Base-by-base conservation (phyloP, 805 yeast species). In the Starmera dryadoides region DNA sequence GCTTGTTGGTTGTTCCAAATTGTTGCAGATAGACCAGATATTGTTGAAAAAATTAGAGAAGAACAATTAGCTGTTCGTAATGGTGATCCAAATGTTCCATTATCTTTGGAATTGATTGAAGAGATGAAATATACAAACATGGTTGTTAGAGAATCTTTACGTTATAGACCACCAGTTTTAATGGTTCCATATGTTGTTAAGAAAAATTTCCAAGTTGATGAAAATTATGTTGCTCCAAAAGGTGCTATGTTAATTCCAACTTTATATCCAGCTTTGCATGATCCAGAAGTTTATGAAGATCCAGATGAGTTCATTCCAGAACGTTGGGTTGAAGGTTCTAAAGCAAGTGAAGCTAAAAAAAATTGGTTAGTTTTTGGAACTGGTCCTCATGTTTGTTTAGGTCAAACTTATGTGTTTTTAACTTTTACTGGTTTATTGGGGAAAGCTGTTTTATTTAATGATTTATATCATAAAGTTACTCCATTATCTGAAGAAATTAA, bases 1-100 rank as follows among this genome's bases (percentile, higher is more conserved):
- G 93, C 96, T 46, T 91, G 98, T 64, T 93, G 98, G 98, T 72
- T 93, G 55, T 93, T 91, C 79, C 98, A 93, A 71, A 77, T 88
- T 52, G 81, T 88, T 41, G 89, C 96, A 44, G 98, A 93, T 62
- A 78, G 96, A 56, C 97, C 97, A 31, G 98, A 93, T 48, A 82
- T 93, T 42, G 77, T 79, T 60, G 71, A 63, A 31, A 89, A 89
- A 63, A 75, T 93, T 47, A 84, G 98, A 67, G 86, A 85, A 62
- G 98, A 93, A 65, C 98, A 93, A 69, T 61, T 89, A 52, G 66
- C 69, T 10, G 84, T 93, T 40, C 82, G 98, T 68, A 70, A 73
- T 51, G 81, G 85, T 53, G 89, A 91, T 59, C 83, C 86, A 40
- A 55, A 62, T 47, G 67, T 61, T 38, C 79, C 71, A 34, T 69